A percentile compares a stretch with the other conserved stretches of the same genome.
These are phyloP conservation scores for Coprinopsis strossmayeri DNA, from an alignment of 768 basidiomycete species.

Conservation along the genomic window DNA sequence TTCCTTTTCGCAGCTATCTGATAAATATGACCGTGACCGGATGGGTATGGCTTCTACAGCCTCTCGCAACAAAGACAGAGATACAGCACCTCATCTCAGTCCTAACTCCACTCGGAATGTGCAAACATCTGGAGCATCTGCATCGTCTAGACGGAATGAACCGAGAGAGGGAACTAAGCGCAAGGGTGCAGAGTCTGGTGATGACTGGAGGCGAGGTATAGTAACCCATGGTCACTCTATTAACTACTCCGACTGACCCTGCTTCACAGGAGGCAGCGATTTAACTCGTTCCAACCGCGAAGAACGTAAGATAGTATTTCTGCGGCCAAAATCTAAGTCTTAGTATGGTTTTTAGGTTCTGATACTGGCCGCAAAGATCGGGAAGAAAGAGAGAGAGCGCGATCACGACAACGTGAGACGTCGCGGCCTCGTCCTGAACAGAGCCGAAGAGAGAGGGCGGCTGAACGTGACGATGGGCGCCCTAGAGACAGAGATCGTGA, in stretches of 20 bases:
- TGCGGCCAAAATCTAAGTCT: too few relatives aligned
- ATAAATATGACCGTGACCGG: slow-evolving; percentile 82
- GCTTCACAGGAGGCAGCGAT: slow-evolving; percentile 25
- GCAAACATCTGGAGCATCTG: slow-evolving; percentile 26
- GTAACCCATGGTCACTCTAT: not conserved
- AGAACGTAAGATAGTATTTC: slow-evolving; percentile 66
- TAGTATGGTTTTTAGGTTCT: slow-evolving; percentile 36
- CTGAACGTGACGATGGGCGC: too few relatives aligned
- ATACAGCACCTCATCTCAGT: slow-evolving; percentile 36
- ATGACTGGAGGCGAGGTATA: slow-evolving; percentile 84
- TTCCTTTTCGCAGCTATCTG: slow-evolving; percentile 55
- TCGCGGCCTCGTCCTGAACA: slow-evolving; percentile 55
- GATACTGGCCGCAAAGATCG: slow-evolving; percentile 54
- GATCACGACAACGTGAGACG: slow-evolving; percentile 58
- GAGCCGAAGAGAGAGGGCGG: slow-evolving; percentile 23
- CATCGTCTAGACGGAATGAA: slow-evolving; percentile 48
- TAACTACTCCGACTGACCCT: slow-evolving; percentile 10
- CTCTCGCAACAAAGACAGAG: slow-evolving; percentile 61
- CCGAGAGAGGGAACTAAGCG: slow-evolving; percentile 55
- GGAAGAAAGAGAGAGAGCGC: slow-evolving; percentile 56
- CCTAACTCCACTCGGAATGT: slow-evolving; percentile 35
- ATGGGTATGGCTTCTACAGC: slow-evolving; percentile 47
- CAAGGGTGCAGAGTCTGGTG: slow-evolving; percentile 66
- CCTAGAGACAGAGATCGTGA: slow-evolving; percentile 26
- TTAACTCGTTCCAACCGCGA: slow-evolving; percentile 51